Evolutionary conservation across 495 filamentous ascomycete genomes (phyloP).

Genomic region (Aspergillus ostianus): DNA sequence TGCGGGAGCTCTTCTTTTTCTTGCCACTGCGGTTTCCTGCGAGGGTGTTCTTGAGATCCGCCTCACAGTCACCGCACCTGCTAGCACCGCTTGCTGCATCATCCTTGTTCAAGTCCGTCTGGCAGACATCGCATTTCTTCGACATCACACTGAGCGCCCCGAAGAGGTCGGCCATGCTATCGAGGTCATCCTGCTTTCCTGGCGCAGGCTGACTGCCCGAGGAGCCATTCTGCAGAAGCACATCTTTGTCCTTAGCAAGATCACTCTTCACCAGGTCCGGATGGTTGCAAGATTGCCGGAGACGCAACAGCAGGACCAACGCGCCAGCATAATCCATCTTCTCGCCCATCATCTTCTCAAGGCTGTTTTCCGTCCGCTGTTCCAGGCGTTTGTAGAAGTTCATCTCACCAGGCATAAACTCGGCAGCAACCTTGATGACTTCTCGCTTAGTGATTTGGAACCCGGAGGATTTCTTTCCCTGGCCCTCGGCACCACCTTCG

Average conservation of each 20-base stretch:
- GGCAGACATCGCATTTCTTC: conserved; percentile 88
- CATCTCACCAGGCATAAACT: conserved; percentile 77
- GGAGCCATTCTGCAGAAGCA: conserved; percentile 60
- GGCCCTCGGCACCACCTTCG: conserved; percentile 43
- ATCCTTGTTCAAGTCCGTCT: conserved; percentile 60
- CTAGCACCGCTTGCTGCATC: conserved; percentile 58
- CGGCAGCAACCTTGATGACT: conserved; percentile 72
- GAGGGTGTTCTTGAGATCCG: conserved; percentile 55
- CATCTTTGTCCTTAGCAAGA: conserved; percentile 82
- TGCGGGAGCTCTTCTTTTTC: conserved; percentile 43
- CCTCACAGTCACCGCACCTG: conserved; percentile 71
- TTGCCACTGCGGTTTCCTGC: conserved; percentile 32
- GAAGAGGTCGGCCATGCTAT: conserved; percentile 81
- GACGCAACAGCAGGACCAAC: conserved; percentile 79
- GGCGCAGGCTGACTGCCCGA: conserved; percentile 46
- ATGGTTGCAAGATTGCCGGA: conserved; percentile 94
- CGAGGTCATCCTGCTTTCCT: conserved; percentile 60
- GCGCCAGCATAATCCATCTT: conserved; percentile 80
- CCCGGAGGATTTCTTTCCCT: conserved; percentile 52
- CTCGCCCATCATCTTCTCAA: conserved; percentile 83
- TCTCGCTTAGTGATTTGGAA: conserved; percentile 88
- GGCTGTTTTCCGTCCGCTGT: conserved; percentile 74
- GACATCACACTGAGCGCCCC: conserved; percentile 76
- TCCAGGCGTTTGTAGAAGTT: conserved; percentile 85
- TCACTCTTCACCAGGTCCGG: conserved; percentile 80